These are phyloP conservation scores for Plasmodium fragile DNA, from an alignment of 169 alveolate species.

Conservation along the genomic window DNA sequence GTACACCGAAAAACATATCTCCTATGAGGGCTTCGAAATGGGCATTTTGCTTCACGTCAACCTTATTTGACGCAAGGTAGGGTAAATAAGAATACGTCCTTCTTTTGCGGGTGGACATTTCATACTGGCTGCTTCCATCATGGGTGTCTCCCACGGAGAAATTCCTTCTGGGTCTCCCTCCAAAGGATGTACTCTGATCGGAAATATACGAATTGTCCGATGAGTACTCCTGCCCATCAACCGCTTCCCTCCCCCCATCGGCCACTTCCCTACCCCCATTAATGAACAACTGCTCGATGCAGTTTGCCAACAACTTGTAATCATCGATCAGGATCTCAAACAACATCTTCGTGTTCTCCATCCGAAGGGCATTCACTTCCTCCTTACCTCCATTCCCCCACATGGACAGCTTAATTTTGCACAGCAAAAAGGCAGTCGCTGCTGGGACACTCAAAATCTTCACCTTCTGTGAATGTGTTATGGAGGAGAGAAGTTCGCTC, in stretches of 20 bases:
- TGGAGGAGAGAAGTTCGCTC: conserved; percentile 34
- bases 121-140: background rate
- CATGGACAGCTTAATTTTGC: conserved; percentile 64
- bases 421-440: conserved; percentile 55
- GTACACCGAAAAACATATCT: conserved; percentile 69
- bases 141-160: background rate
- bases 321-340: conserved; percentile 21
- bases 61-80: conserved; percentile 13
- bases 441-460: conserved; percentile 47
- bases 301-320: conserved; percentile 22
- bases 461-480: background rate
- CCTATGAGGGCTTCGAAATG: conserved; percentile 21
- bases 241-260: background rate
- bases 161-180: background rate
- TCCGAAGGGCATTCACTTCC: conserved; percentile 10
- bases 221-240: background rate
- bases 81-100: conserved; percentile 32
- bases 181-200: background rate
- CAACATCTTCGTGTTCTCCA: conserved; percentile 33
- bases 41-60: conserved; percentile 12
- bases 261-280: background rate
- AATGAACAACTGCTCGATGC: conserved; percentile 28
- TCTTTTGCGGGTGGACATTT: background rate
- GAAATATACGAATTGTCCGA: background rate
- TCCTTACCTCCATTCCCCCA: background rate